Base-by-base conservation (phyloP, 2,329 filamentous ascomycete genomes). In the Microcyclosporella mali region DNA sequence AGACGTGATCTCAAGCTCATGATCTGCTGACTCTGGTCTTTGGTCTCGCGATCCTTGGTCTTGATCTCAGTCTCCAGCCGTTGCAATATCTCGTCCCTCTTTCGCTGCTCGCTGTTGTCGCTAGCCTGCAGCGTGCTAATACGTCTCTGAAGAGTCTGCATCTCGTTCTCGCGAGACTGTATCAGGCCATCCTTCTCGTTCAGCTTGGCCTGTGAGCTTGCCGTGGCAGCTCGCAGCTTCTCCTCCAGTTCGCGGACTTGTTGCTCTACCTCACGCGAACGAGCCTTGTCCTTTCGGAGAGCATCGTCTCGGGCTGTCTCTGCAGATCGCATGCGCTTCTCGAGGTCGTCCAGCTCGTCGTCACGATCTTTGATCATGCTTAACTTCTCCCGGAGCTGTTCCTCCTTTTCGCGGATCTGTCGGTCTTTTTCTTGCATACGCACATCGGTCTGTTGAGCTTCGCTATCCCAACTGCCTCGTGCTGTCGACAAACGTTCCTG, bases 301-400 rank as follows among this genome's bases (percentile, higher is more conserved):
- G 49, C 53, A 17, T 61, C 56, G 37, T 58, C 56, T 33, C 57
- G 51, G 7, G 47, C 49, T 30, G 41, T 46, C 37, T 61, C 59
- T 3, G 53, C 55, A 4, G 53, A 46, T 6, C 59, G 53, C 12
- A 63, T 45, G 12, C 54, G 44, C 39, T 57, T 56, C 43, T 62
- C 56, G n/a, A 66, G 50, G 37, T 63, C 55, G 2, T 46, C 51
- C 10, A 88, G 69, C 53, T 87, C 81, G 48, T 89, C 84, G 38
- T 92, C 84, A 15, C 80, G 80, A 50, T 88, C 79, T 37, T 84
- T 81, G 29, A 94, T 75, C 2, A 79, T 61, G 2, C 81, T 78
- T 44, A 90, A 83, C 59, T 88, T 90, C 49, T 87, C 82, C 32
- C 85, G 78, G 10, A 90, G 62, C 7, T 87, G 81, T 3, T 80